Base-by-base conservation (phyloP, 2,329 filamentous ascomycete genomes). In the Pyrenophora seminiperda region DNA sequence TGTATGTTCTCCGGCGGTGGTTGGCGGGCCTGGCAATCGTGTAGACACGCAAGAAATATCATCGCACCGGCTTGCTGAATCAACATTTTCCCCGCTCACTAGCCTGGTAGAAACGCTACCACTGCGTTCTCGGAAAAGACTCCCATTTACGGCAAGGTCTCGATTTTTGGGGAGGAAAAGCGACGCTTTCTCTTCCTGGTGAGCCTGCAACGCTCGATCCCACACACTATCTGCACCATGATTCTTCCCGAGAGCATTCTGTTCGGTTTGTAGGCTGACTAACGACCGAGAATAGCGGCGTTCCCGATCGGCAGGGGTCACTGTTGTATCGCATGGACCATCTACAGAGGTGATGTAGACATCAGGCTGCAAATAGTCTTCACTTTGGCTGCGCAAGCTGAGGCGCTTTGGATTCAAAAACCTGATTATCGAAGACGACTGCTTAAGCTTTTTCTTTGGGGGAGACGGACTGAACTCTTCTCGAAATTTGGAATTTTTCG, bases 381-480 rank as follows among this genome's bases (percentile, higher is more conserved):
- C 68, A 39, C 70, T 74, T 39, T 67, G 62, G 20, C 70, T 74
- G 17, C 67, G 61, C 27, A 65, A 31, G 18, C 59, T 65, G 7
- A 57, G 56, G 5, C 62, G 58, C 31, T 67, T 71, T 0, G 65
- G 56, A 15, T 62, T 65, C 5, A 73, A 30, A n/a, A 72, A 63
- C 20, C 61, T 68, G 47, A 68, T 63, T 17, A 71, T 59, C 1
- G 69, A 68, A 9, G 54, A 51, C 6, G 67, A 63, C 6, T 62
- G 52, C 1, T 56, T 56, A 10, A 58, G 44, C 29, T 53, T 69
- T 46, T 66, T 72, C 29, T 54, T 57, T 3, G 64, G 58, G 13
- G 67, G 67, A 5, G 68, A 61, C 2, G 63, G 66, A 31, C 66
- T 70, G 52, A 73, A 70, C 20, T 73, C 70, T 53, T 73, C 70